These are phyloP conservation scores for Durotheca rogersii DNA, from an alignment of 495 filamentous ascomycete genomes.

Conservation along the genomic window DNA sequence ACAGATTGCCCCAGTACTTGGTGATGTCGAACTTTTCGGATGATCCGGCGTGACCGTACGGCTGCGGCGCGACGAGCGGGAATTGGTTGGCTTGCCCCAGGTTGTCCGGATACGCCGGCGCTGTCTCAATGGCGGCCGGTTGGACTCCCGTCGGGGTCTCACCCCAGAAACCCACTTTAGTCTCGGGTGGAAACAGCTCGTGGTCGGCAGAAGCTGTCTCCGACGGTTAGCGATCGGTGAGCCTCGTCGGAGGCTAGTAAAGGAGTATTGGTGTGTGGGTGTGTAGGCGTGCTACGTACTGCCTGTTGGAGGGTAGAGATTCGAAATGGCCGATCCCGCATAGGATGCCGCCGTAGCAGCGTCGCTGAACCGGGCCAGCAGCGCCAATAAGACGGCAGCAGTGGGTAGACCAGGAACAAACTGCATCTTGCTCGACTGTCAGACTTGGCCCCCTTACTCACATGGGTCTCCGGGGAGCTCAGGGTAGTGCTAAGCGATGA, in stretches of 20 bases:
- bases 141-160: conserved; percentile 29
- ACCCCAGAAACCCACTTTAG: conserved; percentile 28
- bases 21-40: conserved; percentile 32
- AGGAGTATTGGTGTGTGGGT: neutral
- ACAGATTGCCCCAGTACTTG: conserved; percentile 36
- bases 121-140: conserved; percentile 28
- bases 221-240: conserved; percentile 7
- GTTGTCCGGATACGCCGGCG: conserved; percentile 30
- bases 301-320: conserved; percentile 26
- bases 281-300: conserved; percentile 16
- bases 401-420: conserved; percentile 13
- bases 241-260: neutral
- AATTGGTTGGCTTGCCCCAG: conserved; percentile 32
- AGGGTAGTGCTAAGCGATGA: conserved; percentile 19
- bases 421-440: conserved; percentile 23
- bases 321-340: conserved; percentile 25
- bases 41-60: conserved; percentile 16
- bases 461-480: neutral
- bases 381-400: conserved; percentile 15
- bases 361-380: conserved; percentile 13
- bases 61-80: conserved; percentile 29
- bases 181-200: conserved; percentile 30
- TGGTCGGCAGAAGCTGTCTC: conserved; percentile 26
- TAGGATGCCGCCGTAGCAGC: conserved; percentile 21
- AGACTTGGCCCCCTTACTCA: conserved; percentile 2